Evolutionary conservation across 2,329 filamentous ascomycete species (phyloP), one percentile per base, ranked within the genome.

Genomic region (Aspergillus piperis): DNA sequence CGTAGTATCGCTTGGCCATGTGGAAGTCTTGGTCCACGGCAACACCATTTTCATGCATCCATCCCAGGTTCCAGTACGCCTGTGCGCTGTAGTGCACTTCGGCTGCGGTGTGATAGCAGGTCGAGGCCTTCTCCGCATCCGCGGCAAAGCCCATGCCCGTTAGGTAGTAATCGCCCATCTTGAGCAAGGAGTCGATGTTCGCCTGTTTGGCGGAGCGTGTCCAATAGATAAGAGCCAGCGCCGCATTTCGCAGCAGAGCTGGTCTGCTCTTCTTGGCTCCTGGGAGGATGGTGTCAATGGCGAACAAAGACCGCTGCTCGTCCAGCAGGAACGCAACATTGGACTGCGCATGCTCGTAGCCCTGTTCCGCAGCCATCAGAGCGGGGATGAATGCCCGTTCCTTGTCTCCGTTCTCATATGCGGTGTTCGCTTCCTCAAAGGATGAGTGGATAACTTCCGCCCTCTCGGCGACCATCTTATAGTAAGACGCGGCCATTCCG

Each of bases 1-100:
- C 95, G 72, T 99, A 99, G 77, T 93, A 96, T 57, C 95, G 84
- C 78, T 99, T 99, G 2, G 96, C 95, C 59, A 99, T 87, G 72
- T 99, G 95, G 74, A 96, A 99, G 73, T 99, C 95, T 73, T 99
- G 95, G 57, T 90, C 89, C 19, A 98, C 85, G 2, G 93, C 92
- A 53, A 98, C 83, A 7, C 95, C 95, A 71, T 98, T 97, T 77
- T 99, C 95, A 71, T 99, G 92, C 94, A 99, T 98, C 95, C 95
- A 99, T 5, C 95, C 96, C 13, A 99, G 82, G 70, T 99, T 98
- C 86, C 92, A 99, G 59, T 97, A 86, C 13, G 96, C 95, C 77
- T 99, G 96, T 2, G 94, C 95, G 68, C 92, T 96, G 71, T 92
- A 90, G 67, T 94, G 88, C 61, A 90, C 92, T 72, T 99, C 95